phyloP scores from a whole-genome alignment of 208 protist genomes.

The Trypanosoma grayi region DNA sequence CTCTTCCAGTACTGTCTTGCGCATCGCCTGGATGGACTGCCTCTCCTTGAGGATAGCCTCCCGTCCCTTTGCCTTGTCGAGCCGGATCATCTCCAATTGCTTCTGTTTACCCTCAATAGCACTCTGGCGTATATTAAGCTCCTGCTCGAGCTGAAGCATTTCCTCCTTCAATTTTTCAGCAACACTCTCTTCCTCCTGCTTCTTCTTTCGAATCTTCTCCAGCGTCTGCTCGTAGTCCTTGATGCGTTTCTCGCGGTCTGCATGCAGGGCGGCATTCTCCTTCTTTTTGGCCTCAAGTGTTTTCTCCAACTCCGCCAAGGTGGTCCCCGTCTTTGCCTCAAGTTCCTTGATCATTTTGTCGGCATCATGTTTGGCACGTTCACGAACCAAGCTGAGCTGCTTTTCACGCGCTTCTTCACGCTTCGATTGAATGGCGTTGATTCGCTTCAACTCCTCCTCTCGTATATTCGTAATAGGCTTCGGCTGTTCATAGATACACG shows the following conservation, averaged over 20 bases:
- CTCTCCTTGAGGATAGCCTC: constrained; percentile 82
- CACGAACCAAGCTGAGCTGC: constrained; percentile 59
- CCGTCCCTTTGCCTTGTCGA: constrained; percentile 81
- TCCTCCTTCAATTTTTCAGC: constrained; percentile 72
- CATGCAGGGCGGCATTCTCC: constrained; percentile 73
- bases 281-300: constrained; percentile 77
- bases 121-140: constrained; percentile 66
- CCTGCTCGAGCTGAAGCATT: constrained; percentile 75
- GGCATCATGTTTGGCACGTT: constrained; percentile 74
- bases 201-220: constrained; percentile 88
- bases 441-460: constrained; percentile 85
- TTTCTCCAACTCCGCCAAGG: constrained; percentile 70
- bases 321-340: constrained; percentile 73
- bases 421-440: constrained; percentile 74
- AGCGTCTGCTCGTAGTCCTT: constrained; percentile 85
- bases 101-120: constrained; percentile 79
- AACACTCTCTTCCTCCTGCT: constrained; percentile 78
- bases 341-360: constrained; percentile 71
- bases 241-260: constrained; percentile 68
- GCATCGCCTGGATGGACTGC: constrained; percentile 64
- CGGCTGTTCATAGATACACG: constrained; percentile 79
- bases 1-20: constrained; percentile 68
- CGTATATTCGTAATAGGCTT: constrained; percentile 86
- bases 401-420: constrained; percentile 76
- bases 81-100: constrained; percentile 85